Evolutionary conservation across 345 rosid genomes (phyloP).

Genomic region (Cardamine chenopodiifolia): DNA sequence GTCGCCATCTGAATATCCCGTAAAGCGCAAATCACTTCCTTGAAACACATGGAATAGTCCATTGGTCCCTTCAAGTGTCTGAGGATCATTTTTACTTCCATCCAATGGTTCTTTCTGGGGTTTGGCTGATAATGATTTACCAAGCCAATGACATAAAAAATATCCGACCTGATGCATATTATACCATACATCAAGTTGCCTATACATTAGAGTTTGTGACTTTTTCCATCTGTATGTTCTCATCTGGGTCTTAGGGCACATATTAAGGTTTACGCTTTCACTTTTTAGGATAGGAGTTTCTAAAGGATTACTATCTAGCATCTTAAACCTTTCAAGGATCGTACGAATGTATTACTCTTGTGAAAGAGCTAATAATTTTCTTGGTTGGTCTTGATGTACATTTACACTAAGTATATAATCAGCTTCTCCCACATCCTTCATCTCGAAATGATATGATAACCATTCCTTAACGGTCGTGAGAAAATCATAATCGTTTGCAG

Average conservation of each 20-base stretch:
- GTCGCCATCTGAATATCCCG: neutral
- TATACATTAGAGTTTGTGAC: neutral
- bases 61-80: neutral
- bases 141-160: neutral
- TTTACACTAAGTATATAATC: neutral
- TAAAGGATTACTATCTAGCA: neutral
- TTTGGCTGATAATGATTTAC: neutral
- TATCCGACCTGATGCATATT: neutral
- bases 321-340: neutral
- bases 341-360: neutral
- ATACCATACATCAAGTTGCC: neutral
- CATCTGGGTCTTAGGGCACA: neutral
- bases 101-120: neutral
- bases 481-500: neutral
- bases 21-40: too few relatives aligned
- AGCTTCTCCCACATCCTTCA: neutral
- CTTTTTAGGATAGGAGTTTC: neutral
- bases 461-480: neutral
- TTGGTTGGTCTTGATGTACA: neutral
- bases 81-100: neutral
- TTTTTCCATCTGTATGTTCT: neutral
- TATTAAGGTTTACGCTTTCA: neutral
- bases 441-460: neutral
- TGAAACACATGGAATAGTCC: too few relatives aligned
- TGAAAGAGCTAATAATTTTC: neutral